Conservation (phyloP, 441 rosid genomes). For the Manihot esculenta region DNA sequence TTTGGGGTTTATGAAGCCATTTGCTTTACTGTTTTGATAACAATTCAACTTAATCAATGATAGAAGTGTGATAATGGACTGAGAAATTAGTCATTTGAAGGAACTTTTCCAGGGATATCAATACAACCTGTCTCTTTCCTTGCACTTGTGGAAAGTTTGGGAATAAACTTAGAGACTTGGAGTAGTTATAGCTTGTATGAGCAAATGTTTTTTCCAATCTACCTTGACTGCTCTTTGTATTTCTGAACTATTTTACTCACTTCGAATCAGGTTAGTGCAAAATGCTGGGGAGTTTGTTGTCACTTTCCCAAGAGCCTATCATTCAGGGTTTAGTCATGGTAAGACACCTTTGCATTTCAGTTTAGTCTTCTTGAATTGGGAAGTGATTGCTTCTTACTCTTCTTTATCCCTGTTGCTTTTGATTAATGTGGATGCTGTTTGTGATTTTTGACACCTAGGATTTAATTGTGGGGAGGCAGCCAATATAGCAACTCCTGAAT, state of each 20-base stretch:
- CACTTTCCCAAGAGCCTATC: slow-evolving; percentile 99
- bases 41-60: neutral
- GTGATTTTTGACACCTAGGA: slow-evolving; percentile 23
- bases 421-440: slow-evolving; percentile 18
- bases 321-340: slow-evolving; percentile 99
- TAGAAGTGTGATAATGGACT: neutral
- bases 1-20: slow-evolving; percentile 7
- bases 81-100: slow-evolving; percentile 6
- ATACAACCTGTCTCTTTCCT: neutral
- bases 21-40: neutral
- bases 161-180: neutral
- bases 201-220: neutral
- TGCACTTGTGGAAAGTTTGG: neutral
- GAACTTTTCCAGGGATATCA: neutral
- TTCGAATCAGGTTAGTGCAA: slow-evolving; percentile 84
- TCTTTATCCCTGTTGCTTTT: slow-evolving; percentile 11
- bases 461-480: slow-evolving; percentile 35
- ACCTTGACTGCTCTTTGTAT: slow-evolving; percentile 12
- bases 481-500: slow-evolving; percentile 67
- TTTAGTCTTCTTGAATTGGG: slow-evolving; percentile 8
- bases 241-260: slow-evolving; percentile 28
- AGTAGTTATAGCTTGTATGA: neutral
- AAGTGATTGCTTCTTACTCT: neutral
- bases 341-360: slow-evolving; percentile 25
- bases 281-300: slow-evolving; percentile 99